Conservation (phyloP, 2,329 filamentous ascomycete species). For the Nothophaeocryptopus gaeumannii region DNA sequence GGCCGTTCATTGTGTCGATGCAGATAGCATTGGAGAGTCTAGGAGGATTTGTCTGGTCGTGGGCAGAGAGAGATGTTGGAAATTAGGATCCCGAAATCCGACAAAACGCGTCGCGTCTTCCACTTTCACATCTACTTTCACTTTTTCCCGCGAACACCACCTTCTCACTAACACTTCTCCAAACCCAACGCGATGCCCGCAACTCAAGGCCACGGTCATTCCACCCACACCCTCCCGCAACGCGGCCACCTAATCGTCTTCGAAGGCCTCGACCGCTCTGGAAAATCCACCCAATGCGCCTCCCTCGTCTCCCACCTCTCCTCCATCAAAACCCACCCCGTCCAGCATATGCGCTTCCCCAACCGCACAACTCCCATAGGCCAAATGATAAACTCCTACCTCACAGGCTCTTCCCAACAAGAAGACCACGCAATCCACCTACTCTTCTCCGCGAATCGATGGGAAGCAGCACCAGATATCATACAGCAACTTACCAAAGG, state of each 20-base stretch:
- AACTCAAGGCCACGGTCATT: background rate
- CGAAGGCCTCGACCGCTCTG: constrained; percentile 84
- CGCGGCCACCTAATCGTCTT: constrained; percentile 74
- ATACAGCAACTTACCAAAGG: constrained; percentile 57
- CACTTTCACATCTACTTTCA: background rate
- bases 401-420: constrained; percentile 68
- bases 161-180: background rate
- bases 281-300: constrained; percentile 87
- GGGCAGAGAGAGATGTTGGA: background rate
- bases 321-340: constrained; percentile 46
- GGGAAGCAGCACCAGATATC: constrained; percentile 61
- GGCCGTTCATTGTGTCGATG: constrained; percentile 15
- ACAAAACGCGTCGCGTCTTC: constrained; percentile 5
- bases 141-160: background rate
- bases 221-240: background rate
- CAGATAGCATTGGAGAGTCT: too few relatives aligned
- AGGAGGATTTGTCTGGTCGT: background rate
- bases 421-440: constrained; percentile 89
- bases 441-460: constrained; percentile 85
- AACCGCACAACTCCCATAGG: constrained; percentile 83
- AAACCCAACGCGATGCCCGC: background rate
- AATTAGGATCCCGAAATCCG: constrained; percentile 8
- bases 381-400: constrained; percentile 79
- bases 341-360: constrained; percentile 64
- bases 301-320: constrained; percentile 58